phyloP scores from a whole-genome alignment of 768 basidiomycete genomes.

The Cytidiella melzeri region DNA sequence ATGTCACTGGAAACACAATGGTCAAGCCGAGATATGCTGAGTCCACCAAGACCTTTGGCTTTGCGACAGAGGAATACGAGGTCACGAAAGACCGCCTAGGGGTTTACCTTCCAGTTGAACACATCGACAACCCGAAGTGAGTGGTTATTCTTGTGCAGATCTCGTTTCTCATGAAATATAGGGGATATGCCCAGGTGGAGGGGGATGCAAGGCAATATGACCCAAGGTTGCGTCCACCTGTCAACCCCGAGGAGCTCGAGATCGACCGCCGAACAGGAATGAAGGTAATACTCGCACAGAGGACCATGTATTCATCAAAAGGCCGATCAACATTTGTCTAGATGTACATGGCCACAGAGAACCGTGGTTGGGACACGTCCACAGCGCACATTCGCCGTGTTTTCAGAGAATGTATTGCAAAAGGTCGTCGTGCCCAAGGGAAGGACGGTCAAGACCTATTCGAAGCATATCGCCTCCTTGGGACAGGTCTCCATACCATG shows the following conservation, averaged over 20 bases:
- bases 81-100: conserved; percentile 69
- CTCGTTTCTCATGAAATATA: conserved; percentile 15
- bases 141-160: conserved; percentile 5
- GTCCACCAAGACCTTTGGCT: conserved; percentile 59
- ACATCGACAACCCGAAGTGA: conserved; percentile 75
- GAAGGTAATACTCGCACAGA: conserved; percentile 46
- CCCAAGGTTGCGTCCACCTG: conserved; percentile 68
- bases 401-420: conserved; percentile 59
- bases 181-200: conserved; percentile 62
- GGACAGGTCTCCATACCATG: conserved; percentile 60
- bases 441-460: conserved; percentile 50
- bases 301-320: too few relatives aligned
- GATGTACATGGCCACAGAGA: conserved; percentile 77
- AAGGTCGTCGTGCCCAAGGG: conserved; percentile 52
- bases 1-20: too few relatives aligned
- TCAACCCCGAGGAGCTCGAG: conserved; percentile 65
- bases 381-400: conserved; percentile 60
- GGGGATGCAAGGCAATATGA: conserved; percentile 70
- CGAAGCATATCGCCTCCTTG: conserved; percentile 68
- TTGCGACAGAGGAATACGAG: conserved; percentile 62
- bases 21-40: too few relatives aligned
- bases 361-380: conserved; percentile 68
- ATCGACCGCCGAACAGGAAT: conserved; percentile 74
- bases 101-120: conserved; percentile 73
- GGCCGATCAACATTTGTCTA: conserved; percentile 18